Evolutionary conservation across 805 yeast species (phyloP), one percentile per base, ranked within the genome.

Genomic region (Lachancea meyersii): DNA sequence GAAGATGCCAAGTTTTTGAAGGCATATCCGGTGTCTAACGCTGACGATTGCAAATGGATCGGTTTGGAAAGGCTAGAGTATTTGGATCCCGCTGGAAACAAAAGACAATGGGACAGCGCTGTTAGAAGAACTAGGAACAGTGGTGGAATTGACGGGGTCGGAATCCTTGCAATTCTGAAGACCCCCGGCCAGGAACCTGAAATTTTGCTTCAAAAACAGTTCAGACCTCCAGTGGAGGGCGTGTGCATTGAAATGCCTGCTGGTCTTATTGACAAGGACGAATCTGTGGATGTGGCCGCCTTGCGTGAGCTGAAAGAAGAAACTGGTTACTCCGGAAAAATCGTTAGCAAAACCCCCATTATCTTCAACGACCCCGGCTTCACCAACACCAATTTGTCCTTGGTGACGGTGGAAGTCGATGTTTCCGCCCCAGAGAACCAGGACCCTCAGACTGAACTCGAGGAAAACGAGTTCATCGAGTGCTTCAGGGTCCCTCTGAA

Each of bases 201-300:
- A 27, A 70, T 67, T 50, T 73, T 88, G 6, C 67, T 93, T 14
- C 91, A 86, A 58, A 86, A 86, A 58, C 98, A 91, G 61, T 91
- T 83, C 67, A 74, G 98, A 44, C 96, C 97, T 1, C 97, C 98
- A 1, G 84, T 83, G 3, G 82, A 75, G 41, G 91, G 87, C 16
- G 86, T 91, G 6, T 82, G 94, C 56, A 79, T 91, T 48, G 98
- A 91, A 63, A 74, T 89, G 60, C 98, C 98, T 1, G 98, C 98
- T 0, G 98, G 98, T 0, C 69, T 91, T 48, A 75, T 93, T 32
- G 98, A 91, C 61, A 86, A 89, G 1, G 73, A 77, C 40, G 97
- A 93, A 61, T 61, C 81, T 1, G 63, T 86, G 21, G 88, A 80
- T 50, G 64, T 75, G 4, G 87, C 96, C 30, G 97, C 98, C 0